A percentile compares a stretch with the other conserved stretches of the same genome.
These are phyloP conservation scores for Daedaleopsis nitida DNA, from an alignment of 768 basidiomycete genomes.

Conservation along the genomic window DNA sequence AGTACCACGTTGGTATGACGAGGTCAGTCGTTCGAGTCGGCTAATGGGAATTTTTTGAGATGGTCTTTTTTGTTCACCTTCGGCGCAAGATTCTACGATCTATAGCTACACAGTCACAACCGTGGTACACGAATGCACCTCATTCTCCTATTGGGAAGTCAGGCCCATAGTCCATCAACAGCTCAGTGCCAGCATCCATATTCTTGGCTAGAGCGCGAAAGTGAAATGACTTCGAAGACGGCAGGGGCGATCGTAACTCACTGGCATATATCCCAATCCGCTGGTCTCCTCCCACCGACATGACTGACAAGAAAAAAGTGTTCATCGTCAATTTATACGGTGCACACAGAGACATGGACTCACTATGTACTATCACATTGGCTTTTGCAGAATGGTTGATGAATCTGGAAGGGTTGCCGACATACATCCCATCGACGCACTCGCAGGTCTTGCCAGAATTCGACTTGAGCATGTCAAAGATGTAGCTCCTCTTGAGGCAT, in stretches of 20 bases:
- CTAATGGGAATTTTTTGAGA: constrained; percentile 24
- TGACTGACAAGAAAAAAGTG: constrained; percentile 38
- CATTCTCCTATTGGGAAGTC: constrained; percentile 31
- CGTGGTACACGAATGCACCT: too few relatives aligned
- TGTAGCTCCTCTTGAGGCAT: constrained; percentile 60
- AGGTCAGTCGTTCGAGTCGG: constrained; percentile 66
- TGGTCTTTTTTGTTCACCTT: too few relatives aligned
- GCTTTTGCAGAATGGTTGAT: constrained; percentile 57
- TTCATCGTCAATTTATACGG: constrained; percentile 3
- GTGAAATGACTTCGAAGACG: neutral
- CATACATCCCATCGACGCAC: constrained; percentile 56
- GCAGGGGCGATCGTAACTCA: constrained; percentile 33
- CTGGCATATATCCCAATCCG: constrained; percentile 65
- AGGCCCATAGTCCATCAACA: constrained; percentile 61
- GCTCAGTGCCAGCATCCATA: constrained; percentile 47
- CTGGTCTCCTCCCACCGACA: constrained; percentile 64
- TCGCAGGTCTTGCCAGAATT: constrained; percentile 5
- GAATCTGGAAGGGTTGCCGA: constrained; percentile 67
- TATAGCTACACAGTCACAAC: too few relatives aligned
- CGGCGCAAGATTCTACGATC: too few relatives aligned
- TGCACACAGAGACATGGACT: constrained; percentile 10
- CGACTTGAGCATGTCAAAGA: constrained; percentile 52
- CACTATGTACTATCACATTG: constrained; percentile 54
- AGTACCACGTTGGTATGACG: constrained; percentile 51
- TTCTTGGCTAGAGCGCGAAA: constrained; percentile 34